Percentiles rank a stretch among this genome's conserved stretches.
phyloP scores from a whole-genome alignment of 352 stramenopile species.

The Hyaloperonospora arabidopsidis region DNA sequence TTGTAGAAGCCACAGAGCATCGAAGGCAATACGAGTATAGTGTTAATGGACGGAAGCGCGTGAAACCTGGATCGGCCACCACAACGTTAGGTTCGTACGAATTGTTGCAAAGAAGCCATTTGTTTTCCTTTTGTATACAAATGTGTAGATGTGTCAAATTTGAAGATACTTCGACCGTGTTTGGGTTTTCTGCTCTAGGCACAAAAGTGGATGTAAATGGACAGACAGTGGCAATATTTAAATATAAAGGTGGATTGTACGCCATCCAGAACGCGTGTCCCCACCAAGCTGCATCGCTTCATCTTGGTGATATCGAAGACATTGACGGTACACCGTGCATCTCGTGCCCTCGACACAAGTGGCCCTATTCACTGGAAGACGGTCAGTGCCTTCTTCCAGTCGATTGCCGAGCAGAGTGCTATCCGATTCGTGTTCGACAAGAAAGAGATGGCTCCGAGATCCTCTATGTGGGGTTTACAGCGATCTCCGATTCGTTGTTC shows the following conservation, averaged over 20 bases:
- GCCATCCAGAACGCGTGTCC: constrained; percentile 74
- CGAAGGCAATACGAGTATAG: constrained; percentile 65
- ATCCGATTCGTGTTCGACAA: constrained; percentile 47
- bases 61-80: constrained; percentile 55
- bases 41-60: constrained; percentile 61
- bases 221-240: constrained; percentile 72
- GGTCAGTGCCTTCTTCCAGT: constrained; percentile 54
- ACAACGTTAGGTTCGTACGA: constrained; percentile 44
- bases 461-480: constrained; percentile 66
- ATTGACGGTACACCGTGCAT: constrained; percentile 63
- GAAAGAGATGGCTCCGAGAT: constrained; percentile 36
- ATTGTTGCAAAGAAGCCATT: too few species aligned
- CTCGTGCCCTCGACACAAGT: constrained; percentile 73
- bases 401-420: constrained; percentile 47
- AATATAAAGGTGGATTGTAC: constrained; percentile 57
- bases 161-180: too few species aligned
- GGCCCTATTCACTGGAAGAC: constrained; percentile 73
- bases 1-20: constrained; percentile 67
- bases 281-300: constrained; percentile 69
- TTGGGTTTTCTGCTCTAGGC: constrained; percentile 19
- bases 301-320: constrained; percentile 84
- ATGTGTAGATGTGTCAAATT: too few species aligned
- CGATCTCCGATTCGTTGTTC: constrained; percentile 52
- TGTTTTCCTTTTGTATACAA: too few species aligned
- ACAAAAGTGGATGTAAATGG: constrained; percentile 59